Evolutionary conservation across 805 yeast species (phyloP).

Genomic region (Schizosaccharomyces octosporus): DNA sequence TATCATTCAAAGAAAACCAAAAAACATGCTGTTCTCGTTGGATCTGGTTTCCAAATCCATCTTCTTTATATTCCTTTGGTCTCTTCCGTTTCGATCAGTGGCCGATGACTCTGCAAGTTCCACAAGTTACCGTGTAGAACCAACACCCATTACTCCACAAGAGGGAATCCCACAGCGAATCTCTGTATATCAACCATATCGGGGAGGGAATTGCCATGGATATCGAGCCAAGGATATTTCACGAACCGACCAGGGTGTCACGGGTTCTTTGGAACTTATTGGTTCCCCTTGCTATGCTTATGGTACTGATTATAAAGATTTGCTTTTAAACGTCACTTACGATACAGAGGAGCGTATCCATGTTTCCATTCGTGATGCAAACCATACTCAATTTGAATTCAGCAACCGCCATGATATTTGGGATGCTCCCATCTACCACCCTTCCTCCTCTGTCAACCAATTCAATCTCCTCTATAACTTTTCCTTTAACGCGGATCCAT

Average conservation of each 20-base stretch:
- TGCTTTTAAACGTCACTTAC: conserved; percentile 2
- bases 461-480: not conserved
- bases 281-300: conserved; percentile 8
- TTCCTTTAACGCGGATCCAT: conserved; percentile 4
- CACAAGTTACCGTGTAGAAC: no score
- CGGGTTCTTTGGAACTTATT: conserved; percentile 4
- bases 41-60: no score
- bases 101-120: no score
- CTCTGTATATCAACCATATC: not conserved
- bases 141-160: not conserved
- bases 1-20: no score
- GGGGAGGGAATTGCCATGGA: not conserved
- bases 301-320: conserved; percentile 5
- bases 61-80: no score
- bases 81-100: no score
- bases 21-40: no score
- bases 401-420: not conserved
- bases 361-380: not conserved
- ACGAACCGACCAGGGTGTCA: not conserved
- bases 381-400: not conserved
- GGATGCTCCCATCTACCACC: conserved; percentile 1
- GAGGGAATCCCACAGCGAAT: not conserved
- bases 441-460: not conserved
- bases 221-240: not conserved
- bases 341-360: conserved; percentile 2